Evolutionary conservation across 2,329 filamentous ascomycete species (phyloP).

Genomic region (Hymenoscyphus linearis): DNA sequence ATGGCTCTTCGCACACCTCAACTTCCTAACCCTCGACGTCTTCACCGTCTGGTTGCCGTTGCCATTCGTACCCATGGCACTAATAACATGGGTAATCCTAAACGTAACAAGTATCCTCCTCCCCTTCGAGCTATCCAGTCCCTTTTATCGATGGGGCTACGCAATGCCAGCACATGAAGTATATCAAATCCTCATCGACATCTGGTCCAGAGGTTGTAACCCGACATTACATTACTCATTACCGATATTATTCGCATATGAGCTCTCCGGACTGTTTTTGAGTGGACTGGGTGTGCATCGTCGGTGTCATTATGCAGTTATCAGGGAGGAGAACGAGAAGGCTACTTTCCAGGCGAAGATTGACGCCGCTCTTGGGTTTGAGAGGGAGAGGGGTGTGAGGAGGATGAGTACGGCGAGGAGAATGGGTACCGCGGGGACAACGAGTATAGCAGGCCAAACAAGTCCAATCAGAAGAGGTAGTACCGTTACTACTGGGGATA

Average conservation of each 20-base stretch:
- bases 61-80: slow-evolving; percentile 37
- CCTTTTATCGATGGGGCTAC: slow-evolving; percentile 58
- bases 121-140: slow-evolving; percentile 50
- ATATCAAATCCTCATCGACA: slow-evolving; percentile 36
- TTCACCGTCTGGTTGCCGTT: slow-evolving; percentile 34
- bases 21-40: slow-evolving; percentile 40
- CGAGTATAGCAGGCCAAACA: too few species aligned
- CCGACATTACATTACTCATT: slow-evolving; percentile 36
- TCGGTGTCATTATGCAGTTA: slow-evolving; percentile 30
- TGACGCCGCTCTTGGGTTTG: slow-evolving; percentile 27
- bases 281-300: slow-evolving; percentile 30
- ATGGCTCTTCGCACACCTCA: slow-evolving; percentile 53
- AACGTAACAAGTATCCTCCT: slow-evolving; percentile 59
- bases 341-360: slow-evolving; percentile 26
- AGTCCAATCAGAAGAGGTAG: too few species aligned
- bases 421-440: too few species aligned
- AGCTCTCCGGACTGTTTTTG: slow-evolving; percentile 22
- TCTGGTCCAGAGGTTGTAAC: slow-evolving; percentile 41
- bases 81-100: slow-evolving; percentile 57
- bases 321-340: slow-evolving; percentile 27
- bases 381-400: slow-evolving; percentile 19
- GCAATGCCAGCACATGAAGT: slow-evolving; percentile 59
- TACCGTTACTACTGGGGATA: too few species aligned
- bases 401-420: slow-evolving; percentile 3
- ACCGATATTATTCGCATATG: slow-evolving; percentile 40